Conservation (phyloP, 306 rosid genomes). For the Trifolium fragiferum region DNA sequence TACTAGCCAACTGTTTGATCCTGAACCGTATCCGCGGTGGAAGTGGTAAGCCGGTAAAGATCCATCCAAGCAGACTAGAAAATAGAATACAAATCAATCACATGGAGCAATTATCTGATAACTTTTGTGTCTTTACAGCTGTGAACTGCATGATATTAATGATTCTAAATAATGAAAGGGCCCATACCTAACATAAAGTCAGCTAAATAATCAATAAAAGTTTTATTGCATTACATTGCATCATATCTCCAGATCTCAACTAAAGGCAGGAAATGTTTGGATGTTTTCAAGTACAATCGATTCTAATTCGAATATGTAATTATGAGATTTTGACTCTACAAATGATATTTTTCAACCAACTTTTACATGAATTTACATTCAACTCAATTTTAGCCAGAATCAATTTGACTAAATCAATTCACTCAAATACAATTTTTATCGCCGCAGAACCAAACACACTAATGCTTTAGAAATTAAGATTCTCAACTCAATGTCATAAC, state of each 20-base stretch:
- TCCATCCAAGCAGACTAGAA: constrained; percentile 58
- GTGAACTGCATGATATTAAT: constrained; percentile 29
- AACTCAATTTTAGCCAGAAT: neutral
- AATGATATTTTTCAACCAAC: neutral
- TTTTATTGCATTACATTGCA: constrained; percentile 37
- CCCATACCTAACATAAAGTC: constrained; percentile 34
- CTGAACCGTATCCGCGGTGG: constrained; percentile 59
- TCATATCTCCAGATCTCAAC: constrained; percentile 43
- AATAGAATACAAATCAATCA: constrained; percentile 42
- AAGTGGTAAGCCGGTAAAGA: constrained; percentile 58
- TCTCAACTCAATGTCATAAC: neutral
- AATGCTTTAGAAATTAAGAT: neutral
- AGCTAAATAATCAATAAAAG: constrained; percentile 22
- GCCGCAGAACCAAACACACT: neutral
- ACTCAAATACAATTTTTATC: neutral
- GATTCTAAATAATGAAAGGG: constrained; percentile 28
- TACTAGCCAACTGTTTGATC: constrained; percentile 60
- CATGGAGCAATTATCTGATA: constrained; percentile 32
- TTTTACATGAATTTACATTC: neutral
- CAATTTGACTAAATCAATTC: neutral
- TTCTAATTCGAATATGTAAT: neutral
- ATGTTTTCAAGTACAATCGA: no score
- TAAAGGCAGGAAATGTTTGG: neutral
- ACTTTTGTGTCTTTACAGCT: constrained; percentile 33
- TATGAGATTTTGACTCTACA: neutral